A percentile compares a stretch with the other conserved stretches of the same genome.
These are phyloP conservation scores for Aspergillus mulundensis DNA, from an alignment of 495 filamentous ascomycete genomes.

Conservation along the genomic window DNA sequence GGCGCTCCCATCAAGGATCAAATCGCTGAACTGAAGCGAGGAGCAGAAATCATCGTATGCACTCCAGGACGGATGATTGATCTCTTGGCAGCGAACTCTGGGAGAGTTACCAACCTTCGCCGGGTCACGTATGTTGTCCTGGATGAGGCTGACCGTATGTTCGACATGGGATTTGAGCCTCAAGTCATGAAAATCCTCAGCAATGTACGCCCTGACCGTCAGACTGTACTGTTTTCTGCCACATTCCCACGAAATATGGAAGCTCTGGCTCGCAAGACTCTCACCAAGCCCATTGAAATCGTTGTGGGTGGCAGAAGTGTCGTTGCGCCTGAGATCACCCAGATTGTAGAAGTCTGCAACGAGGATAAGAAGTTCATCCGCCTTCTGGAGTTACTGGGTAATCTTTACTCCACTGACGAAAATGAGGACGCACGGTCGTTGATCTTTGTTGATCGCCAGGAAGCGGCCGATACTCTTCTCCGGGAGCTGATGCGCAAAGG, in stretches of 20 bases:
- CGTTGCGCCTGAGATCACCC: conserved; percentile 91
- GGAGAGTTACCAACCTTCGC: conserved; percentile 84
- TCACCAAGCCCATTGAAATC: conserved; percentile 86
- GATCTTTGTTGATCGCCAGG: conserved; percentile 94
- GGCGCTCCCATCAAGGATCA: conserved; percentile 97
- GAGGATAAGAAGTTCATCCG: conserved; percentile 83
- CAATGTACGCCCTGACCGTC: conserved; percentile 85
- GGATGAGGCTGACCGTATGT: conserved; percentile 98
- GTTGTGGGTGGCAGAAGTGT: conserved; percentile 87
- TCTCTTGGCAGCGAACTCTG: conserved; percentile 85
- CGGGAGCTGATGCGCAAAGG: conserved; percentile 80
- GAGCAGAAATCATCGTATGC: conserved; percentile 90
- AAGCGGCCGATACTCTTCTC: conserved; percentile 82
- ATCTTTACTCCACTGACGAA: conserved; percentile 70
- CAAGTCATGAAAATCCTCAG: conserved; percentile 95
- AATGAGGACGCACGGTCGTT: conserved; percentile 85
- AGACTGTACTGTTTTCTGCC: conserved; percentile 93
- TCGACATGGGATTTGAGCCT: conserved; percentile 98
- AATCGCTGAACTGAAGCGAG: conserved; percentile 92
- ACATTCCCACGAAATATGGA: conserved; percentile 97
- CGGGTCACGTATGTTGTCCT: conserved; percentile 90
- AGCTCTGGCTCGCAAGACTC: conserved; percentile 77
- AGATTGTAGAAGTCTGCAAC: conserved; percentile 83
- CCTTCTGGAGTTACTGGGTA: conserved; percentile 79
- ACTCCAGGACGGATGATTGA: conserved; percentile 98